A percentile compares a stretch with the other conserved stretches of the same genome.
Evolutionary conservation across 768 basidiomycete species (phyloP).

Genomic region (Tulasnella sp.): DNA sequence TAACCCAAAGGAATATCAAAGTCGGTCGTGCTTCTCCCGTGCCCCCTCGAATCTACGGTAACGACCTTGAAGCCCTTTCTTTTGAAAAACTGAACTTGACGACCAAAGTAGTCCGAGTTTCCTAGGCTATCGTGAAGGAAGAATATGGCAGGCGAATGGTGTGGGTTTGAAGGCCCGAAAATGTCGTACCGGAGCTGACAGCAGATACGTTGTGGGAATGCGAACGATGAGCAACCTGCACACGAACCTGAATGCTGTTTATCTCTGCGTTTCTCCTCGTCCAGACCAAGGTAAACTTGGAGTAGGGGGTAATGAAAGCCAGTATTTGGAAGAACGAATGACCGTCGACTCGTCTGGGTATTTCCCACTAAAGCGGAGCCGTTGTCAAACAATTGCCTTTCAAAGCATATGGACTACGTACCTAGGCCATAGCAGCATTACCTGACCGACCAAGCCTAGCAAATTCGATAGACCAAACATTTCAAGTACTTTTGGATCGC

Average conservation of each 20-base stretch:
- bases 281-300: background rate
- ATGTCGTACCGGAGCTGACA: conserved; percentile 2
- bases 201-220: background rate
- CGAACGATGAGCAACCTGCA: background rate
- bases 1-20: background rate
- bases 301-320: conserved; percentile 8
- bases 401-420: background rate
- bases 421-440: background rate
- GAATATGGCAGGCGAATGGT: background rate
- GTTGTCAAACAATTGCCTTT: background rate
- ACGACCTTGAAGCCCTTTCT: background rate
- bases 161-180: background rate
- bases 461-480: background rate
- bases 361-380: background rate
- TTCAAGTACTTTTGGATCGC: too few species aligned
- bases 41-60: conserved; percentile 4
- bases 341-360: background rate
- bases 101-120: conserved; percentile 11
- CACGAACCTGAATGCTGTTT: conserved; percentile 1
- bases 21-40: conserved; percentile 6
- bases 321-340: background rate
- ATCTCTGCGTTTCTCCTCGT: background rate
- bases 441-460: background rate
- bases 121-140: conserved; percentile 7
- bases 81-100: background rate